These are phyloP conservation scores for Chaetomiaceae sp. DNA, from an alignment of 2,329 filamentous ascomycete species.

Conservation along the genomic window DNA sequence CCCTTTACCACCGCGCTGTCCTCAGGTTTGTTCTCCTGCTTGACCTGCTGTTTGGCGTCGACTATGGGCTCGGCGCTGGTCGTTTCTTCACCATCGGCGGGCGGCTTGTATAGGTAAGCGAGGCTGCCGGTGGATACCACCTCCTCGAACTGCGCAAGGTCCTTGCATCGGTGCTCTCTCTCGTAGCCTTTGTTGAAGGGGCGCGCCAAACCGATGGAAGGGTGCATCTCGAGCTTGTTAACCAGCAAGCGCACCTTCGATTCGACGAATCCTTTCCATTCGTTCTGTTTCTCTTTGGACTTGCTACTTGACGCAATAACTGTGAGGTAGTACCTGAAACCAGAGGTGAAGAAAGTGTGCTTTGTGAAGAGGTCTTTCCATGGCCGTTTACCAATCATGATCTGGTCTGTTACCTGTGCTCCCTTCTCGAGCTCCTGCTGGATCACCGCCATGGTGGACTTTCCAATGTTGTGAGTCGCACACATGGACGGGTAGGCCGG, in stretches of 20 bases:
- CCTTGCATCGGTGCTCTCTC: slow-evolving; percentile 66
- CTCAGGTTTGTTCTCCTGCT: slow-evolving; percentile 10
- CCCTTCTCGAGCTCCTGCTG: slow-evolving; percentile 76
- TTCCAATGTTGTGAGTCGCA: slow-evolving; percentile 87
- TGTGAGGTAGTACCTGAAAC: slow-evolving; percentile 93
- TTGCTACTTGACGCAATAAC: slow-evolving; percentile 79
- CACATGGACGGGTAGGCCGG: slow-evolving; percentile 98
- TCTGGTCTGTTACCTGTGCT: slow-evolving; percentile 70
- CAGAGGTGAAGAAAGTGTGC: slow-evolving; percentile 88
- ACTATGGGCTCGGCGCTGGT: slow-evolving; percentile 40
- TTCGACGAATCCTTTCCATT: slow-evolving; percentile 89
- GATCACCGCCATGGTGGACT: slow-evolving; percentile 81
- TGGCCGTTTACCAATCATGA: slow-evolving; percentile 68
- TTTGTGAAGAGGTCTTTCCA: slow-evolving; percentile 89
- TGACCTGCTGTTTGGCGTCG: slow-evolving; percentile 25
- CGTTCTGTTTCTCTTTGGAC: slow-evolving; percentile 76
- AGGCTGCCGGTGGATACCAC: slow-evolving; percentile 54
- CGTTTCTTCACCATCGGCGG: slow-evolving; percentile 44
- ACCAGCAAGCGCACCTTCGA: slow-evolving; percentile 88
- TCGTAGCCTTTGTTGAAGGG: slow-evolving; percentile 93
- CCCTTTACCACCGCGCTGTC: slow-evolving; percentile 20
- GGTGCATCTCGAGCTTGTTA: slow-evolving; percentile 73
- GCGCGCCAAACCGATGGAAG: slow-evolving; percentile 76
- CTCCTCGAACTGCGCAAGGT: slow-evolving; percentile 47
- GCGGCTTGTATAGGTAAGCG: slow-evolving; percentile 40